A percentile compares a stretch with the other conserved stretches of the same genome.
Evolutionary conservation across 2,329 filamentous ascomycete genomes (phyloP).

Genomic region (Calonectria crousiana): DNA sequence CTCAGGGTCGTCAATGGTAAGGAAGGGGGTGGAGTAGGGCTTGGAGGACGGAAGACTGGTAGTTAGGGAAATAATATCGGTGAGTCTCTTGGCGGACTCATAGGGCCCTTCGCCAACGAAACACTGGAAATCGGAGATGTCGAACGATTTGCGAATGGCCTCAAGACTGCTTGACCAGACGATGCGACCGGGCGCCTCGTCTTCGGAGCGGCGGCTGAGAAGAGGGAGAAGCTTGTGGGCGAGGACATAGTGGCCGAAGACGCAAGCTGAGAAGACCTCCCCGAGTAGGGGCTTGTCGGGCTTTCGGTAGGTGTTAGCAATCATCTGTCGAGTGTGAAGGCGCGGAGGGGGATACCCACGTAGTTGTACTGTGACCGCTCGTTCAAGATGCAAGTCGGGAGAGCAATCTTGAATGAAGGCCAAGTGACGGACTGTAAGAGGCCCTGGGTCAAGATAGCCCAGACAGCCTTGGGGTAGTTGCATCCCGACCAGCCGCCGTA

Average conservation of each 20-base stretch:
- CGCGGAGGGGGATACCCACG: conserved; percentile 37
- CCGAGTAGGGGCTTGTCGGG: conserved; percentile 72
- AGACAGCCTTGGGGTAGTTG: conserved; percentile 72
- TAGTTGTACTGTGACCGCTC: conserved; percentile 52
- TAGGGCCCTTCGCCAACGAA: conserved; percentile 75
- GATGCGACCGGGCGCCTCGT: conserved; percentile 71
- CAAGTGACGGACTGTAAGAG: conserved; percentile 78
- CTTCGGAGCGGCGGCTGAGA: conserved; percentile 63
- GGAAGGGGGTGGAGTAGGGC: conserved; percentile 68
- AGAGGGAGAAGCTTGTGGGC: conserved; percentile 83
- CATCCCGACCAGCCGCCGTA: conserved; percentile 89
- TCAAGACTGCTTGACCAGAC: conserved; percentile 92
- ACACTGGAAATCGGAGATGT: conserved; percentile 81
- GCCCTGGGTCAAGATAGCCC: conserved; percentile 67
- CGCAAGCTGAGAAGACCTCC: conserved; percentile 88
- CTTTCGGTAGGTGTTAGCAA: conserved; percentile 51
- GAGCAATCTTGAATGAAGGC: conserved; percentile 80
- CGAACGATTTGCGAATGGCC: conserved; percentile 66
- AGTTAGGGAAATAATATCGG: conserved; percentile 85
- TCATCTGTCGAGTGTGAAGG: neutral
- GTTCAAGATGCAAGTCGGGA: conserved; percentile 59
- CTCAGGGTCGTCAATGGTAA: conserved; percentile 51
- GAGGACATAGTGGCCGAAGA: conserved; percentile 96
- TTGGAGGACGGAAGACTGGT: conserved; percentile 73
- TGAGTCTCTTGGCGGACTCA: conserved; percentile 88